Conservation (phyloP, 1,284 basidiomycete species). For the Taiwanofungus camphoratus region DNA sequence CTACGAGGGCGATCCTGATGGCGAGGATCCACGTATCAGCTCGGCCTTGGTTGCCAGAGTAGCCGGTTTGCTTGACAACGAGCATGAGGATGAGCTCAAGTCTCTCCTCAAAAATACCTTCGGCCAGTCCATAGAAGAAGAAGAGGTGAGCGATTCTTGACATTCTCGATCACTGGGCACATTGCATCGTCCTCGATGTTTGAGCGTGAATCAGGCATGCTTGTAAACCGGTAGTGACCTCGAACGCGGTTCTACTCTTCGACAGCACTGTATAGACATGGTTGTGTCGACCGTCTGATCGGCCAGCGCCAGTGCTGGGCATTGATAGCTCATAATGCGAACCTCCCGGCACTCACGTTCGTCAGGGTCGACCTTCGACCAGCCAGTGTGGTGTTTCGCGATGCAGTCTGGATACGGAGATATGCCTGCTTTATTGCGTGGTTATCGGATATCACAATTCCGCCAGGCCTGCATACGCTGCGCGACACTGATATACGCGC, state of each 20-base stretch:
- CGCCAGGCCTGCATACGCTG: too few species aligned
- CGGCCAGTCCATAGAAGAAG: constrained; percentile 60
- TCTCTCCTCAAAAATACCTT: constrained; percentile 60
- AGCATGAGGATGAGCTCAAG: constrained; percentile 85
- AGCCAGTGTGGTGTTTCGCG: background rate
- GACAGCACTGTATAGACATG: too few species aligned
- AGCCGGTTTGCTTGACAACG: constrained; percentile 66
- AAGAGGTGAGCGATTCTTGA: constrained; percentile 48
- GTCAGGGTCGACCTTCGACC: constrained; percentile 2
- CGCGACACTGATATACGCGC: too few species aligned
- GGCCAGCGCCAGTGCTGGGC: too few species aligned
- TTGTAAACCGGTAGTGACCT: too few species aligned
- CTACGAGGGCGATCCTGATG: constrained; percentile 51
- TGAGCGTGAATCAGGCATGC: too few species aligned
- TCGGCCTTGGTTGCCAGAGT: constrained; percentile 61
- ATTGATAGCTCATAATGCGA: background rate
- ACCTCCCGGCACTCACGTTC: too few species aligned
- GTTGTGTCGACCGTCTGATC: too few species aligned
- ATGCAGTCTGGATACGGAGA: background rate
- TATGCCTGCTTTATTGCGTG: background rate
- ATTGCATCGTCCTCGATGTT: background rate
- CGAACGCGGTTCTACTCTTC: too few species aligned
- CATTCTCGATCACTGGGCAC: background rate
- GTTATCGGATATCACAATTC: too few species aligned
- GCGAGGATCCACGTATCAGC: constrained; percentile 50